phyloP scores from a whole-genome alignment of 2,329 filamentous ascomycete species.

The Cercospora zeina region DNA sequence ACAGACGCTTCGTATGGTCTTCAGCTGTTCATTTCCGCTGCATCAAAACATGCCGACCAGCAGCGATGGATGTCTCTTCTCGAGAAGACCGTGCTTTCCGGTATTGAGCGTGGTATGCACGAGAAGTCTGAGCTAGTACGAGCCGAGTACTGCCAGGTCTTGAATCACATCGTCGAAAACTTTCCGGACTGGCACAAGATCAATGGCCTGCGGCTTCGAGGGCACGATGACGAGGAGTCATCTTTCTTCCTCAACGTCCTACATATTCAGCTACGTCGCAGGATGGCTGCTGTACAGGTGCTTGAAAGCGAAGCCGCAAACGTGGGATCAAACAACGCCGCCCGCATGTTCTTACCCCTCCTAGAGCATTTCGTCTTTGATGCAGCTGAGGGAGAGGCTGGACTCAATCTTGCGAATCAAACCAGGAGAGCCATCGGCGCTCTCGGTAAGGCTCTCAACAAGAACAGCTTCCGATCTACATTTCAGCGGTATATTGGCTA shows the following conservation, averaged over 20 bases:
- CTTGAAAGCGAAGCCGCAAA: conserved; percentile 68
- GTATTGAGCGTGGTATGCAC: conserved; percentile 72
- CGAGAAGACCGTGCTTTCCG: conserved; percentile 66
- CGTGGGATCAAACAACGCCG: conserved; percentile 74
- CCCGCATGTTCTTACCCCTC: conserved; percentile 84
- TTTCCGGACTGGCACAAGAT: conserved; percentile 71
- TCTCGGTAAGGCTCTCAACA: conserved; percentile 75
- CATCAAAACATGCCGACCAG: conserved; percentile 53
- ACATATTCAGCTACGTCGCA: conserved; percentile 82
- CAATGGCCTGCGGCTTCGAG: conserved; percentile 69
- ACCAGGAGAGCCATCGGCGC: conserved; percentile 77
- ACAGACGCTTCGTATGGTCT: conserved; percentile 79
- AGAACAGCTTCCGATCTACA: conserved; percentile 84
- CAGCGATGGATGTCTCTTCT: conserved; percentile 59
- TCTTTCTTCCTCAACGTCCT: conserved; percentile 93
- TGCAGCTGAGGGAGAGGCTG: conserved; percentile 70
- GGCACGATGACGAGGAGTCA: conserved; percentile 70
- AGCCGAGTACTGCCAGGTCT: conserved; percentile 74
- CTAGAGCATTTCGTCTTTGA: conserved; percentile 94
- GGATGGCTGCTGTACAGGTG: conserved; percentile 78
- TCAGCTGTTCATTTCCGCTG: conserved; percentile 69
- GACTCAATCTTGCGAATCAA: conserved; percentile 83
- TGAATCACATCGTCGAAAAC: conserved; percentile 73
- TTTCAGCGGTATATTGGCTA: conserved; percentile 82
- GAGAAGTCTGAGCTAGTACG: conserved; percentile 75